These are phyloP conservation scores for Thermochaetoides dissita DNA, from an alignment of 2,329 filamentous ascomycete species.

Conservation along the genomic window DNA sequence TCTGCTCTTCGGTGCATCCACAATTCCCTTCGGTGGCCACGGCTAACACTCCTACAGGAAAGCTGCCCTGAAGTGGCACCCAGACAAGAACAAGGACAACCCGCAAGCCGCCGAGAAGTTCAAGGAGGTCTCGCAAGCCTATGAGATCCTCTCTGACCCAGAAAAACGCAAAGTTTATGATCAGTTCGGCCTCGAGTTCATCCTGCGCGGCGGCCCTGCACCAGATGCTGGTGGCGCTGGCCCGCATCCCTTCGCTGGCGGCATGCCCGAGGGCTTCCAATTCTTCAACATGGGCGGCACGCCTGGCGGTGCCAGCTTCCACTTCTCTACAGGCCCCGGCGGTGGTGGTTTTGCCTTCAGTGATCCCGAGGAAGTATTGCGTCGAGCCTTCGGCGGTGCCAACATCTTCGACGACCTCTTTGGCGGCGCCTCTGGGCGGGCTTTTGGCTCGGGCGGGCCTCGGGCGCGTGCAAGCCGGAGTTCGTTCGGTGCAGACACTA, in stretches of 20 bases:
- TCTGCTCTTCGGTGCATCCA: background rate
- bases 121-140: conserved; percentile 95
- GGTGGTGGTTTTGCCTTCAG: conserved; percentile 60
- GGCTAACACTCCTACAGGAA: conserved; percentile 45
- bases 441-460: background rate
- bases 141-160: conserved; percentile 93
- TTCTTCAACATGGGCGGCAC: conserved; percentile 13
- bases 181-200: conserved; percentile 83
- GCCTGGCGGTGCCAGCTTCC: conserved; percentile 25
- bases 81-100: conserved; percentile 95
- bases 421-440: conserved; percentile 12
- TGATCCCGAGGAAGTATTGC: conserved; percentile 72
- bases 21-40: background rate
- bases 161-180: conserved; percentile 96
- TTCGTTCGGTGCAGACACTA: conserved; percentile 26
- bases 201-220: conserved; percentile 68
- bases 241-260: conserved; percentile 45
- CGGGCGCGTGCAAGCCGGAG: conserved; percentile 27
- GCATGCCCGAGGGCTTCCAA: conserved; percentile 22
- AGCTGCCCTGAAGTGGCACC: conserved; percentile 80
- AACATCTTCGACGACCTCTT: conserved; percentile 42
- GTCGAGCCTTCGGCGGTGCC: conserved; percentile 35
- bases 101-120: conserved; percentile 80
- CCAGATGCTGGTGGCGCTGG: conserved; percentile 36
- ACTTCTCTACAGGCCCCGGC: conserved; percentile 24